phyloP scores from a whole-genome alignment of 306 rosid species.

The Heteromeles arbutifolia region DNA sequence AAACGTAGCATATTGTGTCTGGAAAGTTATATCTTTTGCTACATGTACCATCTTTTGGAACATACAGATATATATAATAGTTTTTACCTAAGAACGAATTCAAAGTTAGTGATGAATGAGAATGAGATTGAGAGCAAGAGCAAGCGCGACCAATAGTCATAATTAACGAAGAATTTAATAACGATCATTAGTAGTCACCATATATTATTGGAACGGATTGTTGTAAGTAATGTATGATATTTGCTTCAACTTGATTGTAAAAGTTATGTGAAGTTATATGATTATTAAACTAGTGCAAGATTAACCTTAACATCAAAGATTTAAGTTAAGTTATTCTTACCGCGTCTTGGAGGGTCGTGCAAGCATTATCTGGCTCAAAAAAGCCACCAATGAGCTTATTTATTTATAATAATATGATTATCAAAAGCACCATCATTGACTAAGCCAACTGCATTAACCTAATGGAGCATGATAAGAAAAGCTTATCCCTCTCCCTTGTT shows the following conservation, averaged over 20 bases:
- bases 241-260: background rate
- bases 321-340: conserved; percentile 8
- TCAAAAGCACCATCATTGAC: conserved; percentile 39
- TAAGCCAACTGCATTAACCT: conserved; percentile 21
- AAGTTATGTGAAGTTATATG: background rate
- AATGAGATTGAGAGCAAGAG: background rate
- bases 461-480: conserved; percentile 20
- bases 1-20: background rate
- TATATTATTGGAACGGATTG: background rate
- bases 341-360: conserved; percentile 38
- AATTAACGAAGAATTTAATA: background rate
- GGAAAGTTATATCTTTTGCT: conserved; percentile 1
- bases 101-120: background rate
- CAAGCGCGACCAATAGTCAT: background rate
- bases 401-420: conserved; percentile 17
- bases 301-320: background rate
- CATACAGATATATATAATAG: background rate
- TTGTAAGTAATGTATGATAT: background rate
- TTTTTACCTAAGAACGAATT: background rate
- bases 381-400: conserved; percentile 23
- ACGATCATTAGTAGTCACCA: background rate
- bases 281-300: background rate
- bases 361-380: conserved; percentile 22
- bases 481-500: background rate
- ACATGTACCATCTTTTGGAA: no score